Base-by-base conservation (phyloP, 495 filamentous ascomycete species). In the Neurospora hispaniola region DNA sequence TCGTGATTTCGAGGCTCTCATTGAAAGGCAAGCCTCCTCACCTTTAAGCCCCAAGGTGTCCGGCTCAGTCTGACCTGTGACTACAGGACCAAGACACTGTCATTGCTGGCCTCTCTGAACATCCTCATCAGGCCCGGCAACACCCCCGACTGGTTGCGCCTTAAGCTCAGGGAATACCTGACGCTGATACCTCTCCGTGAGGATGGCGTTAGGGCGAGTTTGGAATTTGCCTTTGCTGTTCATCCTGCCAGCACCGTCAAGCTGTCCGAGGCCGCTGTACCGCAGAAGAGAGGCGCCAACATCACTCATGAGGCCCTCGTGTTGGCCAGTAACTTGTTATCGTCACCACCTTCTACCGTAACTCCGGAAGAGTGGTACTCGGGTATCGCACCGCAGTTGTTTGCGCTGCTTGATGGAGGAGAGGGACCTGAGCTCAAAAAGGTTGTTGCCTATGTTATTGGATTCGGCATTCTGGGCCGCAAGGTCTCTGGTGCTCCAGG, bases 261-360 rank as follows among this genome's bases (percentile, higher is more conserved):
- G 44, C 42, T 73, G 12, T 79, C 81, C 41, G 83, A 86, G 73
- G 81, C 80, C 2, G 80, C 77, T 9, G 75, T 76, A 7, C 80
- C 81, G 4, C 81, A 85, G 75, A 85, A 83, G 69, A 78, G 80
- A 72, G 91, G 90, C 0, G 87, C 90, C 4, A 87, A 87, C 73
- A 89, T 95, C 40, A 91, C 92, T 2, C 86, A 91, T 38, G 91
- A 94, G 77, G 90, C 90, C 2, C 84, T 95, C 12, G 88, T 88
- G 77, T 85, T 92, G 74, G 89, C 89, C 6, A 88, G 88, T 0
- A 85, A 83, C 12, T 79, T 94, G 12, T 81, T 95, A 3, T 88
- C 90, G 1, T 84, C 86, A 16, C 87, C 90, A 0, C 91, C 92
- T 0, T 82, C 85, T 20, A 85, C 84, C 12, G 85, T 92, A 74